phyloP scores from a whole-genome alignment of 176 grass and related monocot species.

The bread wheat (Triticum aestivum) region DNA sequence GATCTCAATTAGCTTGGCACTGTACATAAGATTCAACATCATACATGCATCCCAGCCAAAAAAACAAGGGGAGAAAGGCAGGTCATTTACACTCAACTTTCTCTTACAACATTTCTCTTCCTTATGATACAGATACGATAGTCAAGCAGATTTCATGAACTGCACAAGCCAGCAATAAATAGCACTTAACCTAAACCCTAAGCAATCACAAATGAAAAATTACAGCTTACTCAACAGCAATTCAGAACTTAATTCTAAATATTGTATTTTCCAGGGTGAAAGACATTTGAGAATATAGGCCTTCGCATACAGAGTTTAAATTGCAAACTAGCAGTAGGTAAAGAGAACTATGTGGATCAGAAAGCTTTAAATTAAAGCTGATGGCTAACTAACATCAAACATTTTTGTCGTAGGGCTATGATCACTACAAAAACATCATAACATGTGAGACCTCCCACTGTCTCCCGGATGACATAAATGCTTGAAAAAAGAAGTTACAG shows the following conservation, averaged over 20 bases:
- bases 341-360: background rate
- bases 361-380: background rate
- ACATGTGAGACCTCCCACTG: background rate
- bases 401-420: background rate
- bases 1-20: conserved; percentile 91
- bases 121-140: background rate
- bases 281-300: background rate
- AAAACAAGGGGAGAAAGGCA: background rate
- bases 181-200: background rate
- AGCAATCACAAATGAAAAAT: background rate
- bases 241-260: background rate
- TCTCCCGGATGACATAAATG: background rate
- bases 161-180: background rate
- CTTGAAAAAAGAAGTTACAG: background rate
- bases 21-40: conserved; percentile 46
- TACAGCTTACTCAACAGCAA: conserved; percentile 5
- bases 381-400: background rate
- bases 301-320: background rate
- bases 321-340: conserved; percentile 13
- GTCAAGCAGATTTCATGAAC: conserved; percentile 1
- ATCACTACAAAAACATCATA: conserved; percentile 17
- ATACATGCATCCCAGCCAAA: conserved; percentile 3
- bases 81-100: conserved; percentile 13
- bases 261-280: conserved; percentile 1
- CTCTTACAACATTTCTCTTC: background rate